Conservation (phyloP, 352 stramenopile genomes). For the Pythium brachiatum region DNA sequence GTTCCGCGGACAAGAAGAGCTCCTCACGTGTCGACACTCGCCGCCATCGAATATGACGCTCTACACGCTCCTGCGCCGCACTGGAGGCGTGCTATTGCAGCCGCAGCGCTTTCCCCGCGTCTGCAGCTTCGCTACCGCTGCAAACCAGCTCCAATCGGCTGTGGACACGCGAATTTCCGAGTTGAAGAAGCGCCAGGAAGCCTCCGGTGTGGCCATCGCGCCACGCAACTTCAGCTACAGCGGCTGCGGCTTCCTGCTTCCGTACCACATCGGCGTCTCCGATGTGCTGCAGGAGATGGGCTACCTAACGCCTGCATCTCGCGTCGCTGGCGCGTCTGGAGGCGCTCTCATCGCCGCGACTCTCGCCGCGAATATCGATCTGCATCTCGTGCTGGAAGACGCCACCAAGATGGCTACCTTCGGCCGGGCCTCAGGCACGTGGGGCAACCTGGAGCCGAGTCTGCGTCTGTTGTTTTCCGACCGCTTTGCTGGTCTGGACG, state of each 20-base stretch:
- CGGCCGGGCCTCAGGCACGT: slow-evolving; percentile 49
- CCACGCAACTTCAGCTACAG: slow-evolving; percentile 73
- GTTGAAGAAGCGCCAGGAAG: slow-evolving; percentile 50
- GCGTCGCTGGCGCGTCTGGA: slow-evolving; percentile 71
- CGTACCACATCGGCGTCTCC: slow-evolving; percentile 76
- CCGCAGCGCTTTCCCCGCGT: neutral
- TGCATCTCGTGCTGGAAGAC: slow-evolving; percentile 58
- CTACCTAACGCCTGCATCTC: slow-evolving; percentile 42
- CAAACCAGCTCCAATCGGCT: slow-evolving; percentile 24
- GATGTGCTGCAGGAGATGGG: slow-evolving; percentile 52
- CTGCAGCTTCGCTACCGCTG: slow-evolving; percentile 35
- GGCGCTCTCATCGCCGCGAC: slow-evolving; percentile 63
- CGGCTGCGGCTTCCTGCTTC: slow-evolving; percentile 72
- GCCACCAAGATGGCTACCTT: slow-evolving; percentile 52
- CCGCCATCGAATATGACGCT: neutral
- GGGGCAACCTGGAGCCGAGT: slow-evolving; percentile 64
- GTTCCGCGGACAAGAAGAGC: neutral
- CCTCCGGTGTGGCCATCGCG: neutral
- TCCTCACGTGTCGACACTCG: neutral
- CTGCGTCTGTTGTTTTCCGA: slow-evolving; percentile 52
- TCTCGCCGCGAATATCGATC: slow-evolving; percentile 50
- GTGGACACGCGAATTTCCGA: slow-evolving; percentile 69
- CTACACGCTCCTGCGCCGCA: neutral
- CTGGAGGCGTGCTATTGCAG: neutral
- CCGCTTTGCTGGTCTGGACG: slow-evolving; percentile 44